Base-by-base conservation (phyloP, 2,329 filamentous ascomycete genomes). In the Xylaria sp. region DNA sequence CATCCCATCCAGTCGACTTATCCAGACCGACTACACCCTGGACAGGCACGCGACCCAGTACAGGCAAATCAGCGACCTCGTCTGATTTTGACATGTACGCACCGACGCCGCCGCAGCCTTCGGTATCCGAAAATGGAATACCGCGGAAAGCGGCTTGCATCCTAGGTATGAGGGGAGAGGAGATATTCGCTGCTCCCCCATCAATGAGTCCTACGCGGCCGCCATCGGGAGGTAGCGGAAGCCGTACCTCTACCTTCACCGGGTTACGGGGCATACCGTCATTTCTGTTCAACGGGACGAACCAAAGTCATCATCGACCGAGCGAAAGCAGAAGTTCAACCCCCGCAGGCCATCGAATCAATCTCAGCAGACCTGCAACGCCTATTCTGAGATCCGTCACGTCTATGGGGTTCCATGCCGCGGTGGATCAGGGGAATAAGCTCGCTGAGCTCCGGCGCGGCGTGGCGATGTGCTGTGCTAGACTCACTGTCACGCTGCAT, bases 401-500 rank as follows among this genome's bases (percentile, higher is more conserved):
- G 13, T 76, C 65, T 4, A 51, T 46, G 44, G 60, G 28, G 18
- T 23, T 46, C 13, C 23, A 25, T 56, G 54, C 62, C 8, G 48
- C 69, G 10, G 41, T 68, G 2, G 72, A 76, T 15, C 68, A 70
- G 20, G 67, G 48, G 57, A 71, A 73, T n/a, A 72, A 74, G 13
- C 67, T 75, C 20, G 70, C 55, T 31, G 83, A 84, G 28, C 79
- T 90, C 1, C 85, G 86, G 39, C 76, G 81, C 0, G 87, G 85
- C 0, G 78, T 90, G 20, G 79, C 83, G 52, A 81, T 80, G 52
- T 89, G 87, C 74, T 84, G 89, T 66, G 81, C 81, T 1, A 78
- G 84, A 18, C 78, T 89, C 2, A 82, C 89, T 0, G 80, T 82
- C 2, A 88, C 86, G 4, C 81, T 88, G 65, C 80, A 80, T 65